Base-by-base conservation (phyloP, 2,329 filamentous ascomycete species). In the Claviceps sp. region DNA sequence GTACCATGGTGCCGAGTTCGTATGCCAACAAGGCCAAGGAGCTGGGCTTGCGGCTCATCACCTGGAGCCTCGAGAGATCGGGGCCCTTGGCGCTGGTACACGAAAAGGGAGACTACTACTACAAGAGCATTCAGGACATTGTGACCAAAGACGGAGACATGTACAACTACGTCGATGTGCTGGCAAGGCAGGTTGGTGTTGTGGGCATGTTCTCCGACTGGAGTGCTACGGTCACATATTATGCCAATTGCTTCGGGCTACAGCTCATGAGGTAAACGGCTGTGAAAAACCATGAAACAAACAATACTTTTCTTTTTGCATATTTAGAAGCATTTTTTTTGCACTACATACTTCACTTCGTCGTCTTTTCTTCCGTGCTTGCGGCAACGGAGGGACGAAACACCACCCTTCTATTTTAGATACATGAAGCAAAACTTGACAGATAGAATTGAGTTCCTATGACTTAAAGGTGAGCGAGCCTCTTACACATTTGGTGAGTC, bases 31-130 rank as follows among this genome's bases (percentile, higher is more conserved):
- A 72, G 47, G 82, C 81, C 20, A 80, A 79, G 61, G 69, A 75
- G 57, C 74, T 80, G 6, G 81, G 79, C 0, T 67, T 87, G 44
- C 73, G 82, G 48, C 78, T 87, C 54, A 74, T 87, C 43, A 76
- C 81, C 0, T 88, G 84, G 84, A 79, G 75, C 7, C 73, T 86
- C 46, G 84, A 88, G 66, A 75, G 84, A 34, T 82, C 78, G 0
- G 79, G 79, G 0, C 81, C 79, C 53, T 64, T 85, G 51, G 71
- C 71, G 20, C 71, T 76, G 24, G 60, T 62, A 37, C 74, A 73
- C 2, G 67, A 65, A 13, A 65, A 68, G 1, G 69, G 67, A 1
- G 72, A 73, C 11, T 79, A 78, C 54, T 83, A 82, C 65, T 84
- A 78, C 59, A 70, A 67, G 51, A 72, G 73, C 5, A 70, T 84